Percentiles rank a stretch among this genome's conserved stretches.
These are phyloP conservation scores for Alternaria metachromatica DNA, from an alignment of 2,329 filamentous ascomycete genomes.

Conservation along the genomic window DNA sequence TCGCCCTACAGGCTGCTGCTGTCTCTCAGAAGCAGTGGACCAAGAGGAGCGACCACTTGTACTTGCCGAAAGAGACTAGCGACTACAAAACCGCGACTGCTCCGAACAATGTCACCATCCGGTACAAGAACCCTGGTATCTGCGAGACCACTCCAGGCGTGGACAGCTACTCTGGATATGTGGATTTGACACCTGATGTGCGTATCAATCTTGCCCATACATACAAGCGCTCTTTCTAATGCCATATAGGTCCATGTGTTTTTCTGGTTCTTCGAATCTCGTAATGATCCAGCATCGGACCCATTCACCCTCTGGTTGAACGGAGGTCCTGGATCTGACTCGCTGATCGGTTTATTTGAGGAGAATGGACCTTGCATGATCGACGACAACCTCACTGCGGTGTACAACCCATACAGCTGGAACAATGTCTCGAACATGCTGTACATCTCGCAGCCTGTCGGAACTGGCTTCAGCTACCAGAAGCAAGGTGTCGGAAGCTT, in stretches of 20 bases:
- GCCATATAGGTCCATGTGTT: conserved; percentile 44
- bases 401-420: conserved; percentile 65
- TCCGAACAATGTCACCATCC: conserved; percentile 55
- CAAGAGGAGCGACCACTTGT: conserved; percentile 26
- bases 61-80: conserved; percentile 49
- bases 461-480: conserved; percentile 61
- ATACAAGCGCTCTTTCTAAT: background rate
- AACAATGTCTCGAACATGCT: conserved; percentile 66
- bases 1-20: conserved; percentile 21
- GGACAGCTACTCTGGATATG: conserved; percentile 55
- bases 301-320: conserved; percentile 61
- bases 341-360: conserved; percentile 62
- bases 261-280: conserved; percentile 61
- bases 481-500: conserved; percentile 26
- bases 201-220: background rate
- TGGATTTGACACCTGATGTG: conserved; percentile 45
- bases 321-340: conserved; percentile 59
- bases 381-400: conserved; percentile 25
- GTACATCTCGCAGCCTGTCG: conserved; percentile 68
- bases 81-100: conserved; percentile 55
- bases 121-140: conserved; percentile 61
- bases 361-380: conserved; percentile 32
- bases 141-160: conserved; percentile 62
- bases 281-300: conserved; percentile 55
- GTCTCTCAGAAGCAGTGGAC: conserved; percentile 28